Base-by-base conservation (phyloP, 805 yeast genomes). In the Candida chilensis region DNA sequence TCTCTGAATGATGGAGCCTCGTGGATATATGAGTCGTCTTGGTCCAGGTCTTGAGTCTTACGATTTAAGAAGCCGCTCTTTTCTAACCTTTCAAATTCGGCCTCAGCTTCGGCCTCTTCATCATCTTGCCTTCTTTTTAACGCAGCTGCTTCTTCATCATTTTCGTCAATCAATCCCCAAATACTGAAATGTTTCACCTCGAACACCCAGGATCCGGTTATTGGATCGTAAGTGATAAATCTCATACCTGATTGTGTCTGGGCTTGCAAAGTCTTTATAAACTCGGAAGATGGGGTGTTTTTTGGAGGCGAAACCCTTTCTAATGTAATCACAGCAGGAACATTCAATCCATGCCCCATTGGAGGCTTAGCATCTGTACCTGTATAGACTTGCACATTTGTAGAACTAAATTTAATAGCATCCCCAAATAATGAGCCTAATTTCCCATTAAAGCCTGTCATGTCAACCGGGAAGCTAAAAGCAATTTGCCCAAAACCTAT, bases 171-270 rank as follows among this genome's bases (percentile, higher is more conserved):
- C 22, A 92, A 55, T 5, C 97, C 97, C 96, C 96, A 92, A 5
- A 83, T 73, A 58, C 95, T 86, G 46, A 92, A 92, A 58, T 92
- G 98, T 41, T 81, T 76, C 6, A 88, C 96, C 41, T 65, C 71
- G 54, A 85, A 87, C 1, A 79, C 75, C 86, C 88, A 87, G 4
- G 71, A 54, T 20, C 85, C 84, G 4, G 74, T 71, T 17, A 77
- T 64, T 3, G 87, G 86, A 43, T 82, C 87, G 47, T 78, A 87
- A 4, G 87, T 78, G 10, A 88, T 62, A 47, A 82, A 86, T 37
- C 78, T 77, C 78, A 80, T 85, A 5, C 88, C 95, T 20, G n/a
- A n/a, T n/a, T n/a, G n/a, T 44, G 62, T 66, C 39, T 65, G 54
- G 28, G 58, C 63, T 37, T 72, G 71, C 29, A 80, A 57, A 31